Percentiles rank a stretch among this genome's conserved stretches.
phyloP scores from a whole-genome alignment of 106 monocot genomes.

The Platanthera guangdongensis region DNA sequence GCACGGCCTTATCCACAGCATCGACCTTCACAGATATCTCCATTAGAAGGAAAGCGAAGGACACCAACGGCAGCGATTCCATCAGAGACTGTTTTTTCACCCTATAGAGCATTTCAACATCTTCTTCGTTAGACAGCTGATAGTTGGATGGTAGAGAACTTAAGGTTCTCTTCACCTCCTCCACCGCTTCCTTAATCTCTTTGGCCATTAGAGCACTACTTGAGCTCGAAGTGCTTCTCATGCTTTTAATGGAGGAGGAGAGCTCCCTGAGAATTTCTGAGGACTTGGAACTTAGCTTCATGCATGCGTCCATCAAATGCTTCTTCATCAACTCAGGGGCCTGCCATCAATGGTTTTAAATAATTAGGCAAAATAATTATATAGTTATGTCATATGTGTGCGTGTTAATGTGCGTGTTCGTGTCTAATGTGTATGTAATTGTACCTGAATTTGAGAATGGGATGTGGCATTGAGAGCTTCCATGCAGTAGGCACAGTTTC shows the following conservation, averaged over 20 bases:
- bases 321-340: slow-evolving; percentile 14
- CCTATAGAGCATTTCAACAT: background rate
- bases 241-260: slow-evolving; percentile 10
- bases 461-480: slow-evolving; percentile 13
- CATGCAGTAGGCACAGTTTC: slow-evolving; percentile 17
- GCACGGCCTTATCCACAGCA: slow-evolving; percentile 23
- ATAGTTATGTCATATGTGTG: background rate
- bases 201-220: background rate
- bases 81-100: slow-evolving; percentile 8
- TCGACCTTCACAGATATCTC: slow-evolving; percentile 42
- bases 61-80: slow-evolving; percentile 31
- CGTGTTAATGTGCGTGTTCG: too few species aligned
- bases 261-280: slow-evolving; percentile 13
- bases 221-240: slow-evolving; percentile 5
- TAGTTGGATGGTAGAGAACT: background rate
- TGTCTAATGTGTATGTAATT: background rate
- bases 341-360: background rate
- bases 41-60: slow-evolving; percentile 29
- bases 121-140: background rate
- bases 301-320: slow-evolving; percentile 10
- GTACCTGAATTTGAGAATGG: slow-evolving; percentile 14
- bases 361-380: background rate
- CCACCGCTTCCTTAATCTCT: slow-evolving; percentile 11
- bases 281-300: slow-evolving; percentile 13
- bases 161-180: slow-evolving; percentile 7